Evolutionary conservation across 352 stramenopile species (phyloP).

Genomic region (Phytophthora sojae): DNA sequence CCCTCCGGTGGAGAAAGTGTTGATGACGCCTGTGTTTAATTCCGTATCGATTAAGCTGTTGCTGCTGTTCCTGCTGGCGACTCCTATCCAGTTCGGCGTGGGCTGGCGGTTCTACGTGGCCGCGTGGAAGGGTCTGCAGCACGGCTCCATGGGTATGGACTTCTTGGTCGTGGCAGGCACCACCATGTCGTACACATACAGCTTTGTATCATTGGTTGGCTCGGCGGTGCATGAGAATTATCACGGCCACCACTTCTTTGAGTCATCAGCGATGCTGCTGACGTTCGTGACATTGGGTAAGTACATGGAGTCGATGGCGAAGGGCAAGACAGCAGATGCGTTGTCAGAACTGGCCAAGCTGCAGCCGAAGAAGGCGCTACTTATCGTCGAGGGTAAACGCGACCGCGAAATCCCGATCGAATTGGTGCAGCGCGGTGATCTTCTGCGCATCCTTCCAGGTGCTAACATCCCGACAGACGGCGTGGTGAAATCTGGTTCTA

Average conservation of each 20-base stretch:
- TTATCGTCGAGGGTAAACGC: conserved; percentile 57
- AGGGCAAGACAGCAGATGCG: conserved; percentile 84
- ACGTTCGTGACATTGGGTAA: conserved; percentile 90
- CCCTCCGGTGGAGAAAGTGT: conserved; percentile 58
- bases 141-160: conserved; percentile 91
- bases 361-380: conserved; percentile 79
- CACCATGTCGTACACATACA: conserved; percentile 89
- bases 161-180: conserved; percentile 89
- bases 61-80: conserved; percentile 86
- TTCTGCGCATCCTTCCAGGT: conserved; percentile 75
- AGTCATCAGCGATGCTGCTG: conserved; percentile 87
- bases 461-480: conserved; percentile 85
- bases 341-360: conserved; percentile 78
- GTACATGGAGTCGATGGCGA: conserved; percentile 90
- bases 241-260: conserved; percentile 88
- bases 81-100: conserved; percentile 87
- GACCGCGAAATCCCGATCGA: conserved; percentile 85
- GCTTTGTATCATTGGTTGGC: conserved; percentile 79
- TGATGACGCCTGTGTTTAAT: conserved; percentile 86
- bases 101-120: conserved; percentile 84
- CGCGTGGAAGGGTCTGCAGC: conserved; percentile 82
- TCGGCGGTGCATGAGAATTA: conserved; percentile 68
- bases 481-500: conserved; percentile 74
- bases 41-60: conserved; percentile 78
- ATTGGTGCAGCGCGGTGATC: conserved; percentile 83